A percentile compares a stretch with the other conserved stretches of the same genome.
Evolutionary conservation across 345 rosid species (phyloP).

Genomic region (Pugionium dolabratum): DNA sequence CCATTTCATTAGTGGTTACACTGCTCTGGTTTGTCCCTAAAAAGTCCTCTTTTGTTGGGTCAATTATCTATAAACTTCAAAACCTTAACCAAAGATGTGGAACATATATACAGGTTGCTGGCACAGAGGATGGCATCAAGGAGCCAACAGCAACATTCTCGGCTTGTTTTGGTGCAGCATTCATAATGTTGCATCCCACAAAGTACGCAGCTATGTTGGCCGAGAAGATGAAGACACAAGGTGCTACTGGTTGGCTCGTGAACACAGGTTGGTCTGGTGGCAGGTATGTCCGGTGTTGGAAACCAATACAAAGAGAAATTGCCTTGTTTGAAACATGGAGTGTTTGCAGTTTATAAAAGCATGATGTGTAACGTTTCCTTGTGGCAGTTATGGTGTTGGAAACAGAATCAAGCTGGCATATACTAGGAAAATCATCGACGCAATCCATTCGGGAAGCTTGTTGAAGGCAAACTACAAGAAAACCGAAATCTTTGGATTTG

Average conservation of each 20-base stretch:
- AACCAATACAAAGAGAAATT: no score
- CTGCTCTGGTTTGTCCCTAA: slow-evolving; percentile 65
- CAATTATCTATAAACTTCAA: no score
- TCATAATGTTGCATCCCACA: slow-evolving; percentile 95
- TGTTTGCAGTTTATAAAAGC: no score
- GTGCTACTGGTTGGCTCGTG: slow-evolving; percentile 97
- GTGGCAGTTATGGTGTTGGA: slow-evolving; percentile 74
- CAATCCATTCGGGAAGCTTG: slow-evolving; percentile 83
- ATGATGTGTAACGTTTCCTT: background rate
- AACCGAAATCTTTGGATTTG: slow-evolving; percentile 78
- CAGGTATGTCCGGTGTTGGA: slow-evolving; percentile 48
- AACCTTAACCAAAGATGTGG: background rate
- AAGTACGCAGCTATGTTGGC: slow-evolving; percentile 97
- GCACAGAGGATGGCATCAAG: slow-evolving; percentile 94
- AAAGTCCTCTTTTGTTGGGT: no score
- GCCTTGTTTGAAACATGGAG: background rate
- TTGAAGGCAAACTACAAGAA: slow-evolving; percentile 63
- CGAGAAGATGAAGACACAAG: slow-evolving; percentile 93
- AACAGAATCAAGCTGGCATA: slow-evolving; percentile 78
- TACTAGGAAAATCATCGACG: slow-evolving; percentile 87
- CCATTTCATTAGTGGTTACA: slow-evolving; percentile 98
- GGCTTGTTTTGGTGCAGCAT: slow-evolving; percentile 98
- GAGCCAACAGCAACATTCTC: slow-evolving; percentile 96
- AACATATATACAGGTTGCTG: slow-evolving; percentile 69
- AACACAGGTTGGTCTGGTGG: slow-evolving; percentile 99